phyloP scores from a whole-genome alignment of 2,329 filamentous ascomycete genomes.

The Xylaria multiplex region DNA sequence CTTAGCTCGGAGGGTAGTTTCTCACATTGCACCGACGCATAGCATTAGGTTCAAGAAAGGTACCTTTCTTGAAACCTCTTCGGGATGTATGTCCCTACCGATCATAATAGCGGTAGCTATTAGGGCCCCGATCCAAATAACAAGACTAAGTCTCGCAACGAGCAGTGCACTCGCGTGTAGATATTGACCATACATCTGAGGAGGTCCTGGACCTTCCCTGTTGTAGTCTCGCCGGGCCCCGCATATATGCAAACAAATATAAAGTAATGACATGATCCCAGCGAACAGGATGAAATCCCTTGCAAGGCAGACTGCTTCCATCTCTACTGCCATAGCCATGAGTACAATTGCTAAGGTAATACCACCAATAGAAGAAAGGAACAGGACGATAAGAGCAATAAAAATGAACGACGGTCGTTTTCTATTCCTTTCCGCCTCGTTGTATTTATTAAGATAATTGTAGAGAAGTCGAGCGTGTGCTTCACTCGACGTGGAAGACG shows the following conservation, averaged over 20 bases:
- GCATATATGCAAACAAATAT: constrained; percentile 47
- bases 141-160: constrained; percentile 46
- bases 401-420: constrained; percentile 45
- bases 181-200: constrained; percentile 46
- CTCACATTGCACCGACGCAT: constrained; percentile 49
- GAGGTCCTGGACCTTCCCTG: constrained; percentile 39
- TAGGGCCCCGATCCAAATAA: constrained; percentile 47
- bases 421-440: constrained; percentile 35
- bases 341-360: constrained; percentile 46
- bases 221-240: constrained; percentile 44
- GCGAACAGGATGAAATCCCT: constrained; percentile 49
- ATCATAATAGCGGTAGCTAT: constrained; percentile 47
- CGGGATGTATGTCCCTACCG: constrained; percentile 34
- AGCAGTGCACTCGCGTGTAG: constrained; percentile 48
- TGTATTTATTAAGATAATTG: constrained; percentile 43
- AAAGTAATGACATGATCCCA: constrained; percentile 42
- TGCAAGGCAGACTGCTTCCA: constrained; percentile 44
- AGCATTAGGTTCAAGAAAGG: constrained; percentile 48
- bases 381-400: constrained; percentile 44
- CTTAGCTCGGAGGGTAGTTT: constrained; percentile 6
- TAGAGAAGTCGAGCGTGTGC: constrained; percentile 41
- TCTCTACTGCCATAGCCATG: constrained; percentile 36
- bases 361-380: constrained; percentile 46
- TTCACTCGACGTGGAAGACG: constrained; percentile 33
- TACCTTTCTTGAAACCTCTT: constrained; percentile 43